Evolutionary conservation across 2,329 filamentous ascomycete genomes (phyloP), one percentile per base, ranked within the genome.

Genomic region (Pyricularia sp.): DNA sequence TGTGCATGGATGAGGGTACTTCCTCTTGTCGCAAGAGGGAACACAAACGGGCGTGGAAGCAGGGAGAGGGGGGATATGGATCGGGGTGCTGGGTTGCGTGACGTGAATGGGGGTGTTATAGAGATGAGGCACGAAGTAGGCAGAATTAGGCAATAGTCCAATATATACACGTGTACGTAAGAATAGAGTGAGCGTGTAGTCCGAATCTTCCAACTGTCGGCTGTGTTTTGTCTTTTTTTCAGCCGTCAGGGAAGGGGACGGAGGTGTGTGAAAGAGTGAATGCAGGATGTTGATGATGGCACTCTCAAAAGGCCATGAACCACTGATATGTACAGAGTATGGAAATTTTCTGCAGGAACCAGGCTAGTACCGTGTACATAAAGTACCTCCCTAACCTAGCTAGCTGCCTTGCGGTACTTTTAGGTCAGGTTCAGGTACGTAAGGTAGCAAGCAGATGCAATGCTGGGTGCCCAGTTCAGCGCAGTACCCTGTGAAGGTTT

Each of bases 391-490:
- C 31, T 33, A 33, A 33, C 31, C 31, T 33, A 33, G 5, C 36
- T 50, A n/a, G 42, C 42, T 50, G 42, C 42, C 42, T 50, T 50
- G 42, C 20, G 33, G 42, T 50, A n/a, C 42, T 50, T 50, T 36
- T 20, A n/a, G 42, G 42, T n/a, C 42, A 50, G 42, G 42, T n/a
- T 50, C 17, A n/a, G 42, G 42, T 36, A 36, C 11, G 33, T n/a
- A 50, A 14, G 33, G 33, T n/a, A 50, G 42, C 42, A 50, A 50
- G 42, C 42, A 50, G 14, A 50, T n/a, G 17, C 17, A 50, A 50
- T 63, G 66, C 64, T 68, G 68, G 58, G 63, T 68, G 67, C 20
- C 30, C 30, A 59, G 31, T 71, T 65, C 50, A 58, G 59, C n/a
- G 59, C 23, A n/a, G 23, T 26, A 64, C 28, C 28, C 59, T 26